Conservation (phyloP, 768 basidiomycete species). For the Trametopsis cervina region DNA sequence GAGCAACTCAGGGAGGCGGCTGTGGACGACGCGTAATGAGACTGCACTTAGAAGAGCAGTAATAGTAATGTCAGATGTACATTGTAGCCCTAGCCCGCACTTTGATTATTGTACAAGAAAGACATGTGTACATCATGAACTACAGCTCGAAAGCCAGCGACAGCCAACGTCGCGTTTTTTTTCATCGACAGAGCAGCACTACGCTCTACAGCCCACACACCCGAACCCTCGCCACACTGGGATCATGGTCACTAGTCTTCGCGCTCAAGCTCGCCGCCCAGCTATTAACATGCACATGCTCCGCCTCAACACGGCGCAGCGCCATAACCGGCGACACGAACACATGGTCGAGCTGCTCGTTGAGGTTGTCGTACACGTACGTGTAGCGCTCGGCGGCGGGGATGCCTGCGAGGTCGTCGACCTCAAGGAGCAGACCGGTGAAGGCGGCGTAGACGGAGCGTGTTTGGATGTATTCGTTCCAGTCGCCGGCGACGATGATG, state of each 20-base stretch:
- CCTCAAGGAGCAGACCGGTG: constrained; percentile 34
- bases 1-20: constrained; percentile 36
- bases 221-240: constrained; percentile 41
- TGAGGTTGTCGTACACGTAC: constrained; percentile 53
- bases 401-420: constrained; percentile 42
- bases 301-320: constrained; percentile 33
- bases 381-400: constrained; percentile 47
- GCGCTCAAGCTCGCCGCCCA: constrained; percentile 37
- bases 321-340: constrained; percentile 37
- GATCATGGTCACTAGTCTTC: constrained; percentile 53
- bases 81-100: too few species aligned
- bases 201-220: constrained; percentile 34
- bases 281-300: constrained; percentile 56
- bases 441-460: constrained; percentile 44
- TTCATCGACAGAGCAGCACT: too few species aligned
- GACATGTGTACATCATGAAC: too few species aligned
- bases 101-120: too few species aligned
- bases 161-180: too few species aligned
- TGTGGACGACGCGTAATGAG: not conserved
- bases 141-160: too few species aligned
- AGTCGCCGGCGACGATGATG: constrained; percentile 50
- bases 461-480: constrained; percentile 52
- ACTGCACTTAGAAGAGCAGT: too few species aligned
- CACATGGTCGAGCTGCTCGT: constrained; percentile 50
- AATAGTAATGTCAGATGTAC: too few species aligned